phyloP scores from a whole-genome alignment of 345 rosid species.

The Moricandia arvensis region DNA sequence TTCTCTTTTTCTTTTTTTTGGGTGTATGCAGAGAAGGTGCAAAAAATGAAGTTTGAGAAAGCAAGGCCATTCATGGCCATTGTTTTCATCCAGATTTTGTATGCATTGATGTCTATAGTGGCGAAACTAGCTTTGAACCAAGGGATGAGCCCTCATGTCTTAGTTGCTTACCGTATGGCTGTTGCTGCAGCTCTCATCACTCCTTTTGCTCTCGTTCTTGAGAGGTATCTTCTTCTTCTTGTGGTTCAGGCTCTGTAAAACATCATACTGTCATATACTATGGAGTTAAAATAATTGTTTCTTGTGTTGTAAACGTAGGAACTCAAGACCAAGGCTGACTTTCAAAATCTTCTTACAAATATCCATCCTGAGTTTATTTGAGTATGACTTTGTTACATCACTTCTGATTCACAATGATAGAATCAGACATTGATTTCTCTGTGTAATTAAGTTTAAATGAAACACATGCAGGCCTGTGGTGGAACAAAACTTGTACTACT shows the following conservation, averaged over 20 bases:
- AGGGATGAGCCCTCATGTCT: conserved; percentile 52
- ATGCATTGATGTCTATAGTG: conserved; percentile 44
- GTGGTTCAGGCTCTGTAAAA: not conserved
- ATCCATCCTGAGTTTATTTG: conserved; percentile 58
- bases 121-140: conserved; percentile 42
- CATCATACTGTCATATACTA: not conserved
- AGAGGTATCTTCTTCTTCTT: conserved; percentile 41
- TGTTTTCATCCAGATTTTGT: conserved; percentile 40
- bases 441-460: not conserved
- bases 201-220: conserved; percentile 72
- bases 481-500: conserved; percentile 48
- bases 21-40: conserved; percentile 20
- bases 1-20: not conserved
- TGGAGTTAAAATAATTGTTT: not conserved
- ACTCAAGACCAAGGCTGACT: conserved; percentile 75
- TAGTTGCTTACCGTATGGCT: conserved; percentile 68
- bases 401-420: not conserved
- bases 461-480: conserved; percentile 35
- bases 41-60: conserved; percentile 23
- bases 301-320: conserved; percentile 47
- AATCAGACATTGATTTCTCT: not conserved
- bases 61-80: conserved; percentile 44
- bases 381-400: conserved; percentile 43
- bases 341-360: conserved; percentile 58
- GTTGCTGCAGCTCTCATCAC: conserved; percentile 59